A percentile compares a stretch with the other conserved stretches of the same genome.
These are phyloP conservation scores for Populus alba DNA, from an alignment of 345 rosid species.

Conservation along the genomic window DNA sequence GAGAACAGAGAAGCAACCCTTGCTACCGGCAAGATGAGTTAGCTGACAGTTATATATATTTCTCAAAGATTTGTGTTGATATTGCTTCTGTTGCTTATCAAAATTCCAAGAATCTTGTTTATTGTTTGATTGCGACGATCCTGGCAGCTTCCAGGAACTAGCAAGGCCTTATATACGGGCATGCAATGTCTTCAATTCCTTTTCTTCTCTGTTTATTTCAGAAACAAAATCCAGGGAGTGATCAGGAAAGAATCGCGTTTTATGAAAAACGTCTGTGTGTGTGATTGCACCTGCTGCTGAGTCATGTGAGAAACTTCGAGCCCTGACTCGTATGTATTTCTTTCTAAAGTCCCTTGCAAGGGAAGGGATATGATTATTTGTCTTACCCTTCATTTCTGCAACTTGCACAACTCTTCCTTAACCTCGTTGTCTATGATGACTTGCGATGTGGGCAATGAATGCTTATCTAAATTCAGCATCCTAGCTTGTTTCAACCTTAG, in stretches of 20 bases:
- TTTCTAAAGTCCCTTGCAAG: not conserved
- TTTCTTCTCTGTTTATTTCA: not conserved
- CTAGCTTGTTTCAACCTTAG: not conserved
- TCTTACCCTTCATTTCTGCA: not conserved
- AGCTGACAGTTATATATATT: not conserved
- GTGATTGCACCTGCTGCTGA: not conserved
- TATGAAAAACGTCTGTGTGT: not conserved
- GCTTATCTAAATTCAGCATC: not conserved
- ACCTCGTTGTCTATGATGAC: not conserved
- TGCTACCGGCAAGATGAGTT: not conserved
- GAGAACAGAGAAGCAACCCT: not conserved
- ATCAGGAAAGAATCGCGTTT: not conserved
- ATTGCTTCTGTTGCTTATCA: not conserved
- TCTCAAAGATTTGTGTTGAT: not conserved
- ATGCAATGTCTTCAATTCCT: not conserved
- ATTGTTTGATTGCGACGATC: not conserved
- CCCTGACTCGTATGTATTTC: not conserved
- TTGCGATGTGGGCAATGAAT: not conserved
- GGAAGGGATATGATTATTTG: constrained; percentile 9
- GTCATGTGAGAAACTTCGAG: not conserved
- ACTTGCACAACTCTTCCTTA: not conserved
- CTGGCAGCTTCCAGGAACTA: not conserved
- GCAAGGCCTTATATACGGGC: not conserved
- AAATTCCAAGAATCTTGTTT: not conserved
- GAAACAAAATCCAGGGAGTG: not conserved